phyloP scores from a whole-genome alignment of 495 filamentous ascomycete genomes.

The Penicillium cosmopolitanum region DNA sequence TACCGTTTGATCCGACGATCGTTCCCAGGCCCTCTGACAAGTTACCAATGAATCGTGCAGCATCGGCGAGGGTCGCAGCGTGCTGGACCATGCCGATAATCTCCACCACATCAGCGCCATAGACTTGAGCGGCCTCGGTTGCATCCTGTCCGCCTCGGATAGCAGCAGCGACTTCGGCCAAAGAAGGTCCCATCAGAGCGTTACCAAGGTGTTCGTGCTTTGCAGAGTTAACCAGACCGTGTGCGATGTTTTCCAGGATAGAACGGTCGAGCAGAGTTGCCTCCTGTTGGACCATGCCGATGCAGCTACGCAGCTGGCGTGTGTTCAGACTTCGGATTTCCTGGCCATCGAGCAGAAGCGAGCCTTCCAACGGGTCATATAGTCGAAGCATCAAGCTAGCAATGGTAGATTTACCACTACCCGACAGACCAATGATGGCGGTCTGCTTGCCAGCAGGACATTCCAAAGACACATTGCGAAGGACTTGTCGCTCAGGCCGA shows the following conservation, averaged over 20 bases:
- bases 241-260: slow-evolving; percentile 67
- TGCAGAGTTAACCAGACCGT: slow-evolving; percentile 60
- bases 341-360: slow-evolving; percentile 54
- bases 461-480: slow-evolving; percentile 17
- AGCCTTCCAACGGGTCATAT: slow-evolving; percentile 43
- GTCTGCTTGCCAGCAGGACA: slow-evolving; percentile 57
- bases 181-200: slow-evolving; percentile 30
- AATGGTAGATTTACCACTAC: slow-evolving; percentile 70
- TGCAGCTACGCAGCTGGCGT: slow-evolving; percentile 53
- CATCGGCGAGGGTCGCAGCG: slow-evolving; percentile 48
- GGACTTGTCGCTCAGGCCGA: slow-evolving; percentile 51
- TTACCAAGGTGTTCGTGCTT: slow-evolving; percentile 43
- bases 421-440: slow-evolving; percentile 68
- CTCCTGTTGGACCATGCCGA: slow-evolving; percentile 69
- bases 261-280: slow-evolving; percentile 64
- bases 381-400: slow-evolving; percentile 56
- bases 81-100: slow-evolving; percentile 42
- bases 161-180: slow-evolving; percentile 37
- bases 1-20: slow-evolving; percentile 57
- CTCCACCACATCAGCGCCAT: slow-evolving; percentile 36
- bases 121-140: slow-evolving; percentile 30
- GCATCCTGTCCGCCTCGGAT: slow-evolving; percentile 42
- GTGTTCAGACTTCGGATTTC: slow-evolving; percentile 59
- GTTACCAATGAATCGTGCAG: slow-evolving; percentile 45
- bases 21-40: slow-evolving; percentile 57